Evolutionary conservation across 345 rosid species (phyloP).

Genomic region (Erodium maritimum): DNA sequence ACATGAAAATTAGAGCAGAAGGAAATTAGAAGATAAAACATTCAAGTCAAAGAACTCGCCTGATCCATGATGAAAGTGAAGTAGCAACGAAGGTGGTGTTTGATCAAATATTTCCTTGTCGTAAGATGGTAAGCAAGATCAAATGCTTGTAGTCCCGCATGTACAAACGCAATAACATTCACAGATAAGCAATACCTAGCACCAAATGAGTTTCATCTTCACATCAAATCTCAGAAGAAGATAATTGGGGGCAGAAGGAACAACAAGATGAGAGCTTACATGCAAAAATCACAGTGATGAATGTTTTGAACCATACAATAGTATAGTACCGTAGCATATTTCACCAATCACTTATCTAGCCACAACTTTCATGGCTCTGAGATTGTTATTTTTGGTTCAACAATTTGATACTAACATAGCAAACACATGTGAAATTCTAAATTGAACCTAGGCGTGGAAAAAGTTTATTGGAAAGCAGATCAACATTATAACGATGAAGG

Average conservation of each 20-base stretch:
- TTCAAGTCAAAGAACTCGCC: slow-evolving; percentile 25
- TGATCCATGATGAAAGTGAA: slow-evolving; percentile 86
- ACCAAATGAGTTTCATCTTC: slow-evolving; percentile 6
- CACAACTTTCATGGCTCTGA: not conserved
- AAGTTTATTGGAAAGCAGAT: not conserved
- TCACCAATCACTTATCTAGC: not conserved
- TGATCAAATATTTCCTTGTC: slow-evolving; percentile 37
- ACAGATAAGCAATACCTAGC: slow-evolving; percentile 77
- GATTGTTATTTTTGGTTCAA: not conserved
- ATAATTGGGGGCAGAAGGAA: not conserved
- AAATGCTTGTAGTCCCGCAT: slow-evolving; percentile 64
- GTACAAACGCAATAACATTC: slow-evolving; percentile 63
- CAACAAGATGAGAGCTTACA: not conserved
- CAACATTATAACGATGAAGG: not conserved
- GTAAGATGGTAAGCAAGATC: slow-evolving; percentile 44
- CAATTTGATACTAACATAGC: not conserved
- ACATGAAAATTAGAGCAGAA: too few relatives aligned
- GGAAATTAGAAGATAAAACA: not conserved
- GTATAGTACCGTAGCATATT: not conserved
- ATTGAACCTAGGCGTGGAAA: not conserved
- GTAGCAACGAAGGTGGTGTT: slow-evolving; percentile 35
- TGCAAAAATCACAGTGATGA: not conserved
- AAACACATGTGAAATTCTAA: too few relatives aligned
- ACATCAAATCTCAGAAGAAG: slow-evolving; percentile 2
- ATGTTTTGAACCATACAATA: not conserved